phyloP scores from a whole-genome alignment of 371 early-diverging fungal species.

The Rhizopus sp. region DNA sequence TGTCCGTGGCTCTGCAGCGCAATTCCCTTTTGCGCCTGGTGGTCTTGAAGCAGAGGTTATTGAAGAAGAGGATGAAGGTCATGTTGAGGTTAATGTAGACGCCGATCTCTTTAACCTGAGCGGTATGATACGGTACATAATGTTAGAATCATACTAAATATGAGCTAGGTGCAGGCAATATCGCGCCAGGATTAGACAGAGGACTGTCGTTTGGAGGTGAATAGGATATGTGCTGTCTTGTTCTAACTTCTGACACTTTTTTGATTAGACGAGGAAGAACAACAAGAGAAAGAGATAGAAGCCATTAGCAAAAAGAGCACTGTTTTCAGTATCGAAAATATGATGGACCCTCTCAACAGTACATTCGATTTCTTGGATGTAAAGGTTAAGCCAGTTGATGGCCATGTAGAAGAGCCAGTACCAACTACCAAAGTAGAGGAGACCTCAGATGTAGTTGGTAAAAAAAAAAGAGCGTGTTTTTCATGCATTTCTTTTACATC shows the following conservation, averaged over 20 bases:
- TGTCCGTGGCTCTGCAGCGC: conserved; percentile 72
- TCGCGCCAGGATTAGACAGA: conserved; percentile 70
- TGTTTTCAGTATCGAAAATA: conserved; percentile 62
- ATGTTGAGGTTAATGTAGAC: conserved; percentile 33
- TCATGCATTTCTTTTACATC: too few relatives aligned
- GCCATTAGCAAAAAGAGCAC: conserved; percentile 15
- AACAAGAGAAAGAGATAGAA: neutral
- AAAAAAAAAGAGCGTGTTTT: too few relatives aligned
- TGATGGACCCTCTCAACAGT: conserved; percentile 44
- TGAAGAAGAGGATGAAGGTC: conserved; percentile 29
- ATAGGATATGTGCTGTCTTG: neutral
- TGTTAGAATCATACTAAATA: neutral
- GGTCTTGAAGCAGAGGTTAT: conserved; percentile 50
- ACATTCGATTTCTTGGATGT: conserved; percentile 50
- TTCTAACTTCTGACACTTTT: neutral
- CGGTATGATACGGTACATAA: conserved; percentile 18
- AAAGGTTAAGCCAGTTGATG: conserved; percentile 23
- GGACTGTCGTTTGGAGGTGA: conserved; percentile 56
- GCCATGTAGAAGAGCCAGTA: conserved; percentile 19
- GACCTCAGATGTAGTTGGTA: neutral
- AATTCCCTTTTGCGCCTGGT: conserved; percentile 86
- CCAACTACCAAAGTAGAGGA: conserved; percentile 20
- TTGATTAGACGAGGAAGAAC: conserved; percentile 4
- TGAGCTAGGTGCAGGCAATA: conserved; percentile 18
- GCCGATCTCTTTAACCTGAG: conserved; percentile 32